These are phyloP conservation scores for Hyphopichia khmerensis DNA, from an alignment of 1,139 yeast genomes.

Conservation along the genomic window DNA sequence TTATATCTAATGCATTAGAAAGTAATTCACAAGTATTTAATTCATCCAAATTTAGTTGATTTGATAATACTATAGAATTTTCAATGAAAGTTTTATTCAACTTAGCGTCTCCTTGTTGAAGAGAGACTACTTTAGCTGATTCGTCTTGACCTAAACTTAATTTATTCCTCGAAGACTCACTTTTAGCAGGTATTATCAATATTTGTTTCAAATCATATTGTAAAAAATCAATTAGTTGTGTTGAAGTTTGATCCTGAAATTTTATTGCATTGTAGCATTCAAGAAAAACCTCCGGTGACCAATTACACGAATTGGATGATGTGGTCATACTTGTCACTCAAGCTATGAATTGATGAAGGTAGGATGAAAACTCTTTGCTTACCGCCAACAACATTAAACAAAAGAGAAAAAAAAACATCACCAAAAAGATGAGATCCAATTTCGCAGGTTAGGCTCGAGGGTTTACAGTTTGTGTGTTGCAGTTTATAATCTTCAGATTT, in stretches of 20 bases:
- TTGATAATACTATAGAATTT: constrained; percentile 57
- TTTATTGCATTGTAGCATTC: constrained; percentile 39
- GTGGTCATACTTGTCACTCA: background rate
- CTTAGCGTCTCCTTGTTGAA: constrained; percentile 58
- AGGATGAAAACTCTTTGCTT: background rate
- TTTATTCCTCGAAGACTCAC: constrained; percentile 51
- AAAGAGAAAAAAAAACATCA: background rate
- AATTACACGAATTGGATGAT: constrained; percentile 14
- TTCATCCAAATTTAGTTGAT: constrained; percentile 41
- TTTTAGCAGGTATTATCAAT: constrained; percentile 51
- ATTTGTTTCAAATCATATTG: constrained; percentile 50
- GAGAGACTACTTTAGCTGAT: constrained; percentile 47
- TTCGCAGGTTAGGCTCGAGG: background rate
- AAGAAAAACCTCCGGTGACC: constrained; percentile 35
- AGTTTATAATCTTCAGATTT: background rate
- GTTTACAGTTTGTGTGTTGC: background rate
- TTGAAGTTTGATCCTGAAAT: constrained; percentile 25
- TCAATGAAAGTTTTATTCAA: constrained; percentile 60
- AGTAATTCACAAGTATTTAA: constrained; percentile 36
- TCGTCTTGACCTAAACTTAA: constrained; percentile 23
- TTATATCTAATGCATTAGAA: constrained; percentile 39
- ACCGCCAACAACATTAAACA: background rate
- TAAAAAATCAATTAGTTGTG: constrained; percentile 24
- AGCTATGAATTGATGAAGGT: background rate
- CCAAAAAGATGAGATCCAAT: background rate